A percentile compares a stretch with the other conserved stretches of the same genome.
Evolutionary conservation across 1,284 basidiomycete species (phyloP).

Genomic region (Sparassis latifolia): DNA sequence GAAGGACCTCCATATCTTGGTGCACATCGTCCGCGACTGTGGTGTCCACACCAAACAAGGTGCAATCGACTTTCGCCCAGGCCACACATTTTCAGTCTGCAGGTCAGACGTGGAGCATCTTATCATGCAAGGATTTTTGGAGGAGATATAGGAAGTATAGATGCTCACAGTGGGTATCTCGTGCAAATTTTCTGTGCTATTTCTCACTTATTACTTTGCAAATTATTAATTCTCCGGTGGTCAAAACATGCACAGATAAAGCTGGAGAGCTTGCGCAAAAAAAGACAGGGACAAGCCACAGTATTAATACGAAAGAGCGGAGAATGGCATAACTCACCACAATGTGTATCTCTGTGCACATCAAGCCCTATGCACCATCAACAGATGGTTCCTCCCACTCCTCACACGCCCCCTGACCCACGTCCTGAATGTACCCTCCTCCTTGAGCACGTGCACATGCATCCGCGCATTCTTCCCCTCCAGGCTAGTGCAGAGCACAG

Average conservation of each 20-base stretch:
- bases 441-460: slow-evolving; percentile 10
- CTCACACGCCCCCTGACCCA: slow-evolving; percentile 22
- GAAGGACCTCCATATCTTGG: slow-evolving; percentile 75
- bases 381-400: slow-evolving; percentile 19
- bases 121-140: slow-evolving; percentile 87
- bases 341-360: neutral
- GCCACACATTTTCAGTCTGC: slow-evolving; percentile 82
- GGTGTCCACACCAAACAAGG: slow-evolving; percentile 88
- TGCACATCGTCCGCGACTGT: slow-evolving; percentile 78
- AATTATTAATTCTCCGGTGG: no score
- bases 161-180: no score
- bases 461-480: slow-evolving; percentile 7
- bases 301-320: no score
- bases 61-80: slow-evolving; percentile 82
- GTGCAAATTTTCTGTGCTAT: no score
- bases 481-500: neutral
- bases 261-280: no score
- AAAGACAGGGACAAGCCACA: no score
- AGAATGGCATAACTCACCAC: no score
- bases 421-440: slow-evolving; percentile 16
- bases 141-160: slow-evolving; percentile 34
- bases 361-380: slow-evolving; percentile 13
- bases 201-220: no score
- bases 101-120: slow-evolving; percentile 87
- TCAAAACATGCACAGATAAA: no score